Base-by-base conservation (phyloP, 352 stramenopile genomes). In the Phytopythium kandeliae region DNA sequence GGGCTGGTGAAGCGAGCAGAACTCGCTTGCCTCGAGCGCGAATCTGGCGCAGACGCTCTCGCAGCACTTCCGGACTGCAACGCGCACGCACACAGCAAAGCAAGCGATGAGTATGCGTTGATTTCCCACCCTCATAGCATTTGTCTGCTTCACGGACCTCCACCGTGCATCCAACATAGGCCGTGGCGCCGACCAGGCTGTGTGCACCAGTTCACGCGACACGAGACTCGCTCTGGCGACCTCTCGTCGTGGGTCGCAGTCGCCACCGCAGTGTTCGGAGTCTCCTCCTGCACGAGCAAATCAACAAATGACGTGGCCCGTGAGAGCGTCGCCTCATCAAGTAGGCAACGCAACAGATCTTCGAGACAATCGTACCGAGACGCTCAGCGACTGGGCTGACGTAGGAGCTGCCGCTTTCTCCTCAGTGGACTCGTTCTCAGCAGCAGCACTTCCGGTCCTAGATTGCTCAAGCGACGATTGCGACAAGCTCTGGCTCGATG, bases 151-250 rank as follows among this genome's bases (percentile, higher is more conserved):
- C 17, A 56, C 53, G 8, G 55, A 81, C 72, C 69, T 25, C 72
- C 72, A 16, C 73, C 70, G 41, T 82, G 70, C 4, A 58, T 67
- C 70, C 68, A 85, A 37, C 73, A 85, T 22, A 85, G 54, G 10
- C 73, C 73, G 47, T 67, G 63, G 46, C 65, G 70, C 48, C 74
- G 67, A n/a, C 63, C 65, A 40, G 50, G 34, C 5, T 66, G 48
- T n/a, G 57, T 59, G 40, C 70, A 85, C 73, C 73, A 85, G 24
- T 46, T 59, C 44, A 81, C 68, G 40, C 65, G 70, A 31, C 73
- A 85, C 10, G 47, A 5, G 5, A 40, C 26, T 45, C 64, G 40
- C 9, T 19, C 22, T 13, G 7, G 2, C 3, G 12, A 24, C 22
- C 12, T 21, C 11, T 19, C 13, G 40, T 10, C 24, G 6, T 4